Base-by-base conservation (phyloP, 768 basidiomycete species). In the Termitomyces sp. region DNA sequence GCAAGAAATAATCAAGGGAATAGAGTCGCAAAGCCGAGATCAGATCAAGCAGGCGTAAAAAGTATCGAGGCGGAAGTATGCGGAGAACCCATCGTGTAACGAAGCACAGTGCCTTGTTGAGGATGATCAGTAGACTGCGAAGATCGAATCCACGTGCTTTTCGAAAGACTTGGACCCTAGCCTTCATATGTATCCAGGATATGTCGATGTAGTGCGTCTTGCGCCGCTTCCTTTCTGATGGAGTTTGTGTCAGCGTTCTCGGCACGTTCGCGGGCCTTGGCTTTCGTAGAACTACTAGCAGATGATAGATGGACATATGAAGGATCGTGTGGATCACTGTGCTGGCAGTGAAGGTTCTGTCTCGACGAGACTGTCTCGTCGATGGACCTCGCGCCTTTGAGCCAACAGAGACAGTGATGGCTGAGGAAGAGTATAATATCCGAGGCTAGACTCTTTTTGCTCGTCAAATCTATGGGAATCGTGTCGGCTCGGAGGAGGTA, bases 201-300 rank as follows among this genome's bases (percentile, higher is more conserved):
- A n/a, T n/a, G n/a, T n/a, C n/a, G n/a, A n/a, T n/a, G n/a, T n/a
- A n/a, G n/a, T n/a, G n/a, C n/a, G n/a, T 52, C 61, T 31, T 27
- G 46, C 22, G 50, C 53, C 27, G 22, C 35, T 48, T 49, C 39
- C 46, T 11, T 52, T 20, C 22, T 49, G 44, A 33, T 56, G 32
- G 23, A 53, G 42, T 42, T 52, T 46, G 43, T 44, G 32, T 63
- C 67, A 58, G 63, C 67, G 36, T 56, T 65, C 38, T 67, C 69
- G 58, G 56, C 65, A 58, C 55, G 69, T 63, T 56, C 67, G 33
- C 64, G 68, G 50, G 69, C 69, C 49, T 56, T 62, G 15, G 76
- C 80, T 70, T 77, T 74, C 5, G 82, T 83, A 46, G 74, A 79
- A 36, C 74, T 74, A 53, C 81, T 83, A 10, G 83, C 83, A 49